Conservation (phyloP, 306 rosid genomes). For the Dalbergia cochinchinensis region DNA sequence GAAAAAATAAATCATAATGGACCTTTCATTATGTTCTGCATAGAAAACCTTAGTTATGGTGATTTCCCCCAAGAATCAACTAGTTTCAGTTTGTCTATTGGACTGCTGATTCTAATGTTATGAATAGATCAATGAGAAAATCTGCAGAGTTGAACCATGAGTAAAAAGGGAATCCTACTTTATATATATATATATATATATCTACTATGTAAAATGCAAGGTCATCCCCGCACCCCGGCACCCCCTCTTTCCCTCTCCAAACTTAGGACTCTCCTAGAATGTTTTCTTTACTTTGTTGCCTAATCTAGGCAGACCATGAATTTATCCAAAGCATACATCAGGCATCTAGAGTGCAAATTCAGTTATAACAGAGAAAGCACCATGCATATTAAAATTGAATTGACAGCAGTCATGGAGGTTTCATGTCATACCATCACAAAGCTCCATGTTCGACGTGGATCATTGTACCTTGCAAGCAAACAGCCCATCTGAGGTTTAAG, state of each 20-base stretch:
- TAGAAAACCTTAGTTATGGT: background rate
- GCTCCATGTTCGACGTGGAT: slow-evolving; percentile 87
- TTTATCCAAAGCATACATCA: background rate
- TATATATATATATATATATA: too few relatives aligned
- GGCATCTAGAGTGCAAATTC: slow-evolving; percentile 4
- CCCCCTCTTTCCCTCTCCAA: background rate
- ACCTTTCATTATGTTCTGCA: background rate
- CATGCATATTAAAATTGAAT: slow-evolving; percentile 13
- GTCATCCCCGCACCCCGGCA: background rate
- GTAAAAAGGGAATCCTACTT: background rate
- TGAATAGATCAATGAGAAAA: background rate
- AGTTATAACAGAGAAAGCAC: slow-evolving; percentile 24
- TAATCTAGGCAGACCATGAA: background rate
- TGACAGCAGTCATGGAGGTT: slow-evolving; percentile 6
- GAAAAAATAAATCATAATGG: background rate
- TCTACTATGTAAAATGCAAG: background rate
- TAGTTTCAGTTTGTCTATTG: background rate
- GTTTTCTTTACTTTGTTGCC: background rate
- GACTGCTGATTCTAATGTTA: background rate
- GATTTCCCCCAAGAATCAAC: background rate
- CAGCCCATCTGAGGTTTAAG: slow-evolving; percentile 77
- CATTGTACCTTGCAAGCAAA: slow-evolving; percentile 95
- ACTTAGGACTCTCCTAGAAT: background rate
- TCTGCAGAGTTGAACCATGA: background rate
- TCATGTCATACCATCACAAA: slow-evolving; percentile 70